Evolutionary conservation across 306 rosid genomes (phyloP).

Genomic region (Corylus avellana): DNA sequence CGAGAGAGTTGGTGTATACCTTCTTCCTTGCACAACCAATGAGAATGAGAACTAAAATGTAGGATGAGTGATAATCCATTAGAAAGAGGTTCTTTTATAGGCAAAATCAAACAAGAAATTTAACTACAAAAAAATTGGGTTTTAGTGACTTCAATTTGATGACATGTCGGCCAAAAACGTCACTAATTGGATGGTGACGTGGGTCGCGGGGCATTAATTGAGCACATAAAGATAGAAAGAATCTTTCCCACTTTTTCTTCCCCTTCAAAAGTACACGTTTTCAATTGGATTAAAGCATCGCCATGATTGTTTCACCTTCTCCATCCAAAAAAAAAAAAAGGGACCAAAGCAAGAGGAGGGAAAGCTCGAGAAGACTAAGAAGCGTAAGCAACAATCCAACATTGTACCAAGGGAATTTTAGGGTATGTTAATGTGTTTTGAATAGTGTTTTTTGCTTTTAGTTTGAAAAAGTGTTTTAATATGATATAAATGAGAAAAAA

Average conservation of each 20-base stretch:
- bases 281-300: not conserved
- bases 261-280: slow-evolving; percentile 16
- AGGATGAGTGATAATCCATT: not conserved
- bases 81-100: not conserved
- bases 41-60: not conserved
- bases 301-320: not conserved
- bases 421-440: too few relatives aligned
- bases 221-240: not conserved
- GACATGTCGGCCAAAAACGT: too few relatives aligned
- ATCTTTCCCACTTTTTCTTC: not conserved
- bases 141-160: too few relatives aligned
- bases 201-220: not conserved
- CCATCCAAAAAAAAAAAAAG: not conserved
- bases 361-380: too few relatives aligned
- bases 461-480: too few relatives aligned
- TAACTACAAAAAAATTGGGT: too few relatives aligned
- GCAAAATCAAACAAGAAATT: not conserved
- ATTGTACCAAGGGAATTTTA: too few relatives aligned
- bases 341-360: too few relatives aligned
- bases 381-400: too few relatives aligned
- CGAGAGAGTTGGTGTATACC: not conserved
- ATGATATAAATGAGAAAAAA: too few relatives aligned
- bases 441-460: too few relatives aligned
- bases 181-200: too few relatives aligned
- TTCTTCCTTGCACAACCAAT: not conserved